Evolutionary conservation across 495 filamentous ascomycete genomes (phyloP), one percentile per base, ranked within the genome.

Genomic region (Penicillium mononematosum): DNA sequence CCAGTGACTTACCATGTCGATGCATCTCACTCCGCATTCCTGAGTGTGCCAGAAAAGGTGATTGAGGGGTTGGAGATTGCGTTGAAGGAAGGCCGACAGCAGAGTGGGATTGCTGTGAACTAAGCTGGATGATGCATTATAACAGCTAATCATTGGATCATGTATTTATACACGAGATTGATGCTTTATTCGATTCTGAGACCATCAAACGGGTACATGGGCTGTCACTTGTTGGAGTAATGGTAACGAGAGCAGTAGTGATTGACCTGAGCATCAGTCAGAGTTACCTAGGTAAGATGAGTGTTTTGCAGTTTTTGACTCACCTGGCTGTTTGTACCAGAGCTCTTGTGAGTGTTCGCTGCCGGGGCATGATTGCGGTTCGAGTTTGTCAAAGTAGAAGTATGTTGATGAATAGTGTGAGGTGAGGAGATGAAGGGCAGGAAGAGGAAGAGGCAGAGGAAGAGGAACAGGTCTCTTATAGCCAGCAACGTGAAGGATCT

Each of bases 181-280:
- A 6, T 1, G 24, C 6, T 25, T 25, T 3, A 25, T 6, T 6
- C 4, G 24, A 25, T 5, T 5, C 24, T 25, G 24, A 25, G 24
- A 25, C 24, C 34, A 16, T 11, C 4, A 12, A 12, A 12, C 10
- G 12, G 31, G 14, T 4, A 16, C 5, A 36, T 36, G 12, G 16
- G 24, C 12, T 20, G 27, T 31, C 4, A 59, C 59, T 11, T 38
- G 56, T 78, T 77, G 24, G 72, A 73, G 52, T 76, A 78, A 45
- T 78, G 73, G 57, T 77, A 77, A n/a, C 73, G 69, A 29, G 53
- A 45, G 53, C 71, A 75, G 55, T 72, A 77, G 60, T 73, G 75
- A 54, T 77, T 75, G 20, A 70, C 71, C 71, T 76, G 56, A 34
- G 4, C 0, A 9, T 19, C 9, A 31, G 4, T 27, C 5, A 24